Evolutionary conservation across 768 basidiomycete species (phyloP), one percentile per base, ranked within the genome.

Genomic region (Rhodotorula paludigena): DNA sequence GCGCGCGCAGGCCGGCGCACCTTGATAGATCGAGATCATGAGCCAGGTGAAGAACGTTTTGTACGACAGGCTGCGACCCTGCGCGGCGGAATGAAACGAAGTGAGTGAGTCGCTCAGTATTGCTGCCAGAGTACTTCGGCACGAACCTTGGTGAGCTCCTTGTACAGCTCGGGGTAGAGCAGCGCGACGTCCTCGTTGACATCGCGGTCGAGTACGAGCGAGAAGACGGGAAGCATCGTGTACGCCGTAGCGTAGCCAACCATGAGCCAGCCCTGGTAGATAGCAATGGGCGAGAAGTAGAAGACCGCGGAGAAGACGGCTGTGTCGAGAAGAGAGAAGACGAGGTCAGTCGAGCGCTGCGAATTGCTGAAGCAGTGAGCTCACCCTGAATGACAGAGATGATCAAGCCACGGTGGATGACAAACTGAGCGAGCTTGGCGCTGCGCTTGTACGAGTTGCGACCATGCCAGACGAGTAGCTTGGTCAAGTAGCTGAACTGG

Each of bases 1-100:
- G n/a, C n/a, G n/a, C 7, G 25, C 7, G 14, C n/a, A 28, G 20
- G 20, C 6, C 23, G 33, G 21, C 73, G 68, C 25, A 88, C 93
- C 94, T 85, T 99, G 96, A 79, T 98, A 99, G 55, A 97, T 81
- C 76, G 92, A 94, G 77, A 98, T 92, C 86, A 93, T 90, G 68
- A 92, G 80, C 96, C 96, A 99, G 68, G 88, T 85, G 81, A 98
- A 98, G 81, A 99, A 99, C 0, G 96, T 99, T 82, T 96, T 98
- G 82, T 89, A 93, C 21, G 92, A 94, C 57, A 98, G 78, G 6
- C 90, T 87, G 61, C 96, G 90, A 8, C 94, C 94, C 91, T 94
- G 75, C 3, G 57, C 52, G 25, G 23, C n/a, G 57, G 14, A 68
- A 66, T 47, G 16, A 38, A 8, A 23, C 44, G 16, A 28, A 1